Base-by-base conservation (phyloP, 202 grass and related monocot genomes). In the Musa balbisiana region DNA sequence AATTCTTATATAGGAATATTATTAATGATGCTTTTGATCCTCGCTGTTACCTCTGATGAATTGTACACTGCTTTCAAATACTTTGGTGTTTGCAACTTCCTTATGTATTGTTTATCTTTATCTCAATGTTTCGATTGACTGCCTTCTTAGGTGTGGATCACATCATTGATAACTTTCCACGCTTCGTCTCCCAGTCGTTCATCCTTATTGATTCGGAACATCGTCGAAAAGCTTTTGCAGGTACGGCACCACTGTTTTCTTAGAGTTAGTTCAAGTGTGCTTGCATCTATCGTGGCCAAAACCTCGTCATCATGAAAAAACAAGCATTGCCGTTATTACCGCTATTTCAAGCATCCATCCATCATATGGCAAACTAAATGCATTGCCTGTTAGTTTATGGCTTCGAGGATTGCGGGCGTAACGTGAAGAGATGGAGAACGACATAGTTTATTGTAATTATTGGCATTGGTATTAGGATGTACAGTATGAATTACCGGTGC, bases 341-440 rank as follows among this genome's bases (percentile, higher is more conserved):
- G 56, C 56, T 17, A 62, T 43, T 17, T 68, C 15, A 33, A 33
- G 24, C 24, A 26, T 68, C 14, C 33, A 43, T 43, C 33, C 33
- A 43, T 43, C 33, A 43, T 43, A 43, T 43, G 4, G 5, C 33
- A 43, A 43, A 43, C 33, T 43, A 43, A 43, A 43, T 43, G 33
- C 33, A 43, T 43, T 43, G 33, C 33, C 33, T 43, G 33, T 55
- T 43, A 33, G 26, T 78, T 16, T 54, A 69, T 53, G 27, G n/a
- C 64, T 20, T 78, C 22, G 62, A 78, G 63, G 51, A 53, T 51
- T 12, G 15, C 29, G 63, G 76, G 24, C 29, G 55, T 78, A 8
- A 78, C 63, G 64, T 78, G 63, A 64, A 68, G 20, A 11, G 43
- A 55, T 43, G 76, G 64, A 67, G 76, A 78, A 3, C 50, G 20